These are phyloP conservation scores for Xylariales sp. DNA, from an alignment of 2,329 filamentous ascomycete genomes.

Conservation along the genomic window DNA sequence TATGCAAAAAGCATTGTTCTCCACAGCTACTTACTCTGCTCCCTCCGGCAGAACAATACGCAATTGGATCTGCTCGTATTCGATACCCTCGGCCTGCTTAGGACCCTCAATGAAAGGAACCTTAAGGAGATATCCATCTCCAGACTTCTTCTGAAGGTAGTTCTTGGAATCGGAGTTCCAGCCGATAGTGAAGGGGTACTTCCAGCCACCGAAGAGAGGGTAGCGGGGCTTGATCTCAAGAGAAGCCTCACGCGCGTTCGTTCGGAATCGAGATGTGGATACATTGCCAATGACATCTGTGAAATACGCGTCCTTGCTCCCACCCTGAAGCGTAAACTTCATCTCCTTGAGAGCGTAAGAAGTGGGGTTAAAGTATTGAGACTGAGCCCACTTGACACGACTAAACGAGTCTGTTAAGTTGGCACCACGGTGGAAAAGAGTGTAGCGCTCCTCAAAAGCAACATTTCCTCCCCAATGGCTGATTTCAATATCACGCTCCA, in stretches of 20 bases:
- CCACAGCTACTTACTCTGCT: slow-evolving; percentile 60
- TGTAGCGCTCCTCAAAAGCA: slow-evolving; percentile 91
- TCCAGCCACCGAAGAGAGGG: slow-evolving; percentile 96
- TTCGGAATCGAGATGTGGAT: slow-evolving; percentile 84
- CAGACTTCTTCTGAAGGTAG: slow-evolving; percentile 64
- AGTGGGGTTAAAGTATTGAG: slow-evolving; percentile 71
- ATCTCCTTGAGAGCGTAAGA: slow-evolving; percentile 78
- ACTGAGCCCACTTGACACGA: slow-evolving; percentile 70
- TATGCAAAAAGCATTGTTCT: too few species aligned
- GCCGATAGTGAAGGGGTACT: slow-evolving; percentile 93
- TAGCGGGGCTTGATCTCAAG: slow-evolving; percentile 92
- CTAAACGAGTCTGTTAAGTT: slow-evolving; percentile 70
- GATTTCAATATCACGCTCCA: slow-evolving; percentile 91
- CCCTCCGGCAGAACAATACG: slow-evolving; percentile 89
- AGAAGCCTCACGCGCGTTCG: slow-evolving; percentile 69
- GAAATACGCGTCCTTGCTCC: slow-evolving; percentile 87
- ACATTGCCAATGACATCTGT: slow-evolving; percentile 96
- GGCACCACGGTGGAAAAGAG: slow-evolving; percentile 80
- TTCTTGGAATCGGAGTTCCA: slow-evolving; percentile 85
- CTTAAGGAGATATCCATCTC: slow-evolving; percentile 76
- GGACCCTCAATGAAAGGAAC: slow-evolving; percentile 93
- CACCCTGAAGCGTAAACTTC: slow-evolving; percentile 71
- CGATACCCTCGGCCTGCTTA: slow-evolving; percentile 77
- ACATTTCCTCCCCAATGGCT: slow-evolving; percentile 98
- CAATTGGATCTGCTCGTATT: slow-evolving; percentile 77